phyloP scores from a whole-genome alignment of 2,329 filamentous ascomycete species.

The Cercospora sesami region DNA sequence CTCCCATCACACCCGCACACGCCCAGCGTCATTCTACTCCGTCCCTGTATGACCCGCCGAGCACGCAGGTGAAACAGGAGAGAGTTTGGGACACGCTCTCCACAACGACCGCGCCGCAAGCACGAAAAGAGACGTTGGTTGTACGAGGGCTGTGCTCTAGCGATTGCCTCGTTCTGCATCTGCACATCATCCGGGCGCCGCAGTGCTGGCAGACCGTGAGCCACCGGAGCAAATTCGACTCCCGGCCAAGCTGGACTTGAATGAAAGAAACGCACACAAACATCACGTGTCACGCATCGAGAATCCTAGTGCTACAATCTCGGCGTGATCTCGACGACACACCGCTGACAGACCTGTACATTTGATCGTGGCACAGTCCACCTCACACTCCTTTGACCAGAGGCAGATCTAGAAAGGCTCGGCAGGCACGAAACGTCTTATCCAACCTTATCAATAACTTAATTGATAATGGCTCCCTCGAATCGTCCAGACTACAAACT shows the following conservation, averaged over 20 bases:
- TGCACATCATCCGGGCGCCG: background rate
- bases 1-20: slow-evolving; percentile 7
- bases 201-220: slow-evolving; percentile 8
- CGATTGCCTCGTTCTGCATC: slow-evolving; percentile 2
- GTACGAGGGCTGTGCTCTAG: slow-evolving; percentile 7
- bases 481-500: slow-evolving; percentile 79
- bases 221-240: background rate
- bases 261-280: background rate
- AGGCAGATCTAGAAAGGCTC: slow-evolving; percentile 15
- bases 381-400: slow-evolving; percentile 25
- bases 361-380: slow-evolving; percentile 26
- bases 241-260: slow-evolving; percentile 26
- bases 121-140: slow-evolving; percentile 11
- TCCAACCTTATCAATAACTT: slow-evolving; percentile 40
- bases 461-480: slow-evolving; percentile 89
- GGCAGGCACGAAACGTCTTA: slow-evolving; percentile 21
- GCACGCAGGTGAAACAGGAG: slow-evolving; percentile 20
- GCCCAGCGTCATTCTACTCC: background rate
- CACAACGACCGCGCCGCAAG: slow-evolving; percentile 9
- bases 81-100: slow-evolving; percentile 11
- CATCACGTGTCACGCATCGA: background rate
- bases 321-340: background rate
- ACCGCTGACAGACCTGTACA: slow-evolving; percentile 16
- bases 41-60: slow-evolving; percentile 16
- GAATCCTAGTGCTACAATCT: background rate